A percentile compares a stretch with the other conserved stretches of the same genome.
These are phyloP conservation scores for Cicer yamashitae DNA, from an alignment of 306 rosid species.

Conservation along the genomic window DNA sequence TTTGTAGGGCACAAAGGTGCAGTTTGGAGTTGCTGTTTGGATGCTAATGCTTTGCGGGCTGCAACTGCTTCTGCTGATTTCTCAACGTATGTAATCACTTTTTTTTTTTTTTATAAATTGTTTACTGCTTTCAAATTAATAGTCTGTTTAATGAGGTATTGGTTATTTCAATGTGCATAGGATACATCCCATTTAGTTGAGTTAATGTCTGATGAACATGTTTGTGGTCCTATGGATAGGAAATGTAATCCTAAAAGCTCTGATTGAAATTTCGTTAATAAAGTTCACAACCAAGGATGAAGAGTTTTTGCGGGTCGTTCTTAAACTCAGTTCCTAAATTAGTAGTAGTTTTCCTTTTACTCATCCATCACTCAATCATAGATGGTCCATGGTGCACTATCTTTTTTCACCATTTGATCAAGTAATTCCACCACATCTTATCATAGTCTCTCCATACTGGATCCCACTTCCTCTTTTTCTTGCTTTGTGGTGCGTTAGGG, in stretches of 20 bases:
- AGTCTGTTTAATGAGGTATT: neutral
- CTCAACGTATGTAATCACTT: constrained; percentile 67
- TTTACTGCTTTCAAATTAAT: neutral
- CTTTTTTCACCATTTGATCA: neutral
- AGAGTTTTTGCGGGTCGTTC: neutral
- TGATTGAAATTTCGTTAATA: neutral
- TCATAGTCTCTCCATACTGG: neutral
- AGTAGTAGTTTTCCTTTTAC: neutral
- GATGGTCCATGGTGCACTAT: neutral
- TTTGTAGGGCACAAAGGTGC: constrained; percentile 99
- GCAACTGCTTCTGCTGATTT: constrained; percentile 99
- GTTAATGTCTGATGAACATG: neutral
- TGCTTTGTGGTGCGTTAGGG: neutral
- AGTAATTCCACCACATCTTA: neutral
- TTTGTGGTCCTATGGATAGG: neutral
- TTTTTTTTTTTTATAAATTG: neutral
- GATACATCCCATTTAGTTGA: neutral
- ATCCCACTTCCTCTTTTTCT: neutral
- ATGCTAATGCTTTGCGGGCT: constrained; percentile 89
- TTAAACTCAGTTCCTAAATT: neutral
- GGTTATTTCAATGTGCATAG: neutral
- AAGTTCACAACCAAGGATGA: neutral
- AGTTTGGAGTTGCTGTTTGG: constrained; percentile 99
- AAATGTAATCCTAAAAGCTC: neutral
- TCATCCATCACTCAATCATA: neutral